These are phyloP conservation scores for Zarea fungicola DNA, from an alignment of 2,329 filamentous ascomycete species.

Conservation along the genomic window DNA sequence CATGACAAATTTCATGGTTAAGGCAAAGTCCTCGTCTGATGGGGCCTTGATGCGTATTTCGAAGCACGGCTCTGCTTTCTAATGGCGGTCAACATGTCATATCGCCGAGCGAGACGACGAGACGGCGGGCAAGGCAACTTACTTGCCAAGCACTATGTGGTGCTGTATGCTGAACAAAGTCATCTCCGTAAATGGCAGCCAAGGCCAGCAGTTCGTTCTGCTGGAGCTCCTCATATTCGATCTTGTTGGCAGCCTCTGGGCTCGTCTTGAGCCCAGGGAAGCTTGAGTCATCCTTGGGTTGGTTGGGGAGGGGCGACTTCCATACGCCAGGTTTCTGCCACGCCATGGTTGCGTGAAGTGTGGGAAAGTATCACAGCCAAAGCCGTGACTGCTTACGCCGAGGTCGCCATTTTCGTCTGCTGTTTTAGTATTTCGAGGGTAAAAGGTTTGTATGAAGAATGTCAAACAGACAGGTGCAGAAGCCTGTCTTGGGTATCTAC, in stretches of 20 bases:
- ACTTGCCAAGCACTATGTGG: constrained; percentile 81
- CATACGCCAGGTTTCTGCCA: constrained; percentile 43
- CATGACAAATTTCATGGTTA: constrained; percentile 72
- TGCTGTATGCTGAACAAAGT: constrained; percentile 70
- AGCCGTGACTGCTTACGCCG: constrained; percentile 46
- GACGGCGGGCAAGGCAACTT: constrained; percentile 25
- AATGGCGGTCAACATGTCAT: constrained; percentile 20
- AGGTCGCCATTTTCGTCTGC: constrained; percentile 43
- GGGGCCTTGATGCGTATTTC: constrained; percentile 72
- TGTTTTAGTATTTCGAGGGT: too few species aligned
- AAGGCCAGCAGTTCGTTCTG: constrained; percentile 82
- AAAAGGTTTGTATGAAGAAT: constrained; percentile 7
- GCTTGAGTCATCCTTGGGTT: constrained; percentile 42
- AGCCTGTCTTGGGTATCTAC: background rate
- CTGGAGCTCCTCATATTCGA: constrained; percentile 78
- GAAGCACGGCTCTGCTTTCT: constrained; percentile 80
- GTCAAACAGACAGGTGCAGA: background rate
- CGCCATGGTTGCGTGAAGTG: constrained; percentile 42
- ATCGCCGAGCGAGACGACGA: too few species aligned
- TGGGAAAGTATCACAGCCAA: constrained; percentile 45
- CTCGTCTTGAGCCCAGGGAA: constrained; percentile 46
- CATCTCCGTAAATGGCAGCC: constrained; percentile 82
- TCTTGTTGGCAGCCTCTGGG: constrained; percentile 38
- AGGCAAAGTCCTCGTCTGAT: constrained; percentile 64
- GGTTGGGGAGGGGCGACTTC: constrained; percentile 41